Base-by-base conservation (phyloP, 2,329 filamentous ascomycete genomes). In the Aspergillus calidoustus region DNA sequence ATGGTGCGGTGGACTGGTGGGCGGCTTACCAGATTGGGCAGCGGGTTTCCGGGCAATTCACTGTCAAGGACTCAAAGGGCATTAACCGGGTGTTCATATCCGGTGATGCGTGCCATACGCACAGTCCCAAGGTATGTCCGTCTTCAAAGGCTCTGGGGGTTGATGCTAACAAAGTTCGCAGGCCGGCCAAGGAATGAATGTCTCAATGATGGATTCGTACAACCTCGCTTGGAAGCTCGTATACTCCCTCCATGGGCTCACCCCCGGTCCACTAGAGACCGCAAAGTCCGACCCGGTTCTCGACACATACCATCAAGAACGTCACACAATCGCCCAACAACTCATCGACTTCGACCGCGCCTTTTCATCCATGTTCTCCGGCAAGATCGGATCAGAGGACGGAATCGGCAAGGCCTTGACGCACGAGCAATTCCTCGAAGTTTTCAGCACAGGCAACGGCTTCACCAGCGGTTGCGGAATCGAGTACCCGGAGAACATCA, bases 121-220 rank as follows among this genome's bases (percentile, higher is more conserved):
- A 92, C 70, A 91, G 89, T 67, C 89, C 89, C 43, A 92, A 91
- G 70, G 76, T 76, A 66, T 44, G 53, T 53, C 9, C 25, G 11
- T 17, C n/a, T 41, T 25, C 31, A 25, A n/a, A 38, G n/a, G 4
- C 44, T 22, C 4, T 67, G n/a, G n/a, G n/a, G n/a, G n/a, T n/a
- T n/a, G 25, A 52, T 31, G 13, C 68, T 25, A 67, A 62, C 25
- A 4, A 7, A 28, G 25, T 48, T 19, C 38, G 30, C 30, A 79
- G 80, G 90, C 89, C 34, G 90, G 90, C 1, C 90, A 92, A 75
- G 90, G 90, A 31, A 92, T 92, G 90, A 92, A 92, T 71, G 90
- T 90, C 0, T 89, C 89, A 3, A 92, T 92, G 78, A 81, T 91
- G 55, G 90, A 80, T 64, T 77, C 71, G 0, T 74, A 75, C 69